Conservation (phyloP, 2,329 filamentous ascomycete genomes). For the Aspergillus awamori region DNA sequence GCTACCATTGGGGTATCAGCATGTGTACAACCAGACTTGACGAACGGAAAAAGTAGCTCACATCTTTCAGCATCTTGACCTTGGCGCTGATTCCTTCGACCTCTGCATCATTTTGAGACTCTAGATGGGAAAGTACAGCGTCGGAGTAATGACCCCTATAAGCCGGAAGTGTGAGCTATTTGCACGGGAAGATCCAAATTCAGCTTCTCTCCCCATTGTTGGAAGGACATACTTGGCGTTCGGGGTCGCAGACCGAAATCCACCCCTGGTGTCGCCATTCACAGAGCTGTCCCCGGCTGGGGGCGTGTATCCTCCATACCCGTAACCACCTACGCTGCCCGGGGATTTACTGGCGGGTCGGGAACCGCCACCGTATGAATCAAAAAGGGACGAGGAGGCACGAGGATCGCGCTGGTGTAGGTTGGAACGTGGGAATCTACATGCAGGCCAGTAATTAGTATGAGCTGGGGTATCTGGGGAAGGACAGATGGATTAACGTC, state of each 20-base stretch:
- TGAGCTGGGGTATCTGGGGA: not conserved
- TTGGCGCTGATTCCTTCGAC: conserved; percentile 90
- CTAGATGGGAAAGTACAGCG: conserved; percentile 86
- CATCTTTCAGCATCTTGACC: conserved; percentile 85
- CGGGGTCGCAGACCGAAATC: conserved; percentile 66
- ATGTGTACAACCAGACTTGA: not conserved
- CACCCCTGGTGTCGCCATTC: conserved; percentile 32
- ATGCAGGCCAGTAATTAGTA: not conserved
- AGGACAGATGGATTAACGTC: not conserved
- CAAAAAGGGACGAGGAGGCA: conserved; percentile 72
- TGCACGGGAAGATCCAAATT: not conserved
- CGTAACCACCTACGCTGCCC: conserved; percentile 57
- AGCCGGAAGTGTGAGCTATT: conserved; percentile 8
- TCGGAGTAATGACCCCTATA: conserved; percentile 86
- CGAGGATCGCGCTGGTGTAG: conserved; percentile 71
- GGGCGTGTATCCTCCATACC: conserved; percentile 37
- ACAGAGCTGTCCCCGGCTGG: conserved; percentile 28
- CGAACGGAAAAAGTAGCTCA: conserved; percentile 50
- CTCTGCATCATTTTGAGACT: conserved; percentile 91
- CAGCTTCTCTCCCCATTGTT: not conserved
- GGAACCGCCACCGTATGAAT: conserved; percentile 67
- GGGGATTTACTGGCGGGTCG: conserved; percentile 44
- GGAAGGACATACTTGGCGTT: conserved; percentile 62
- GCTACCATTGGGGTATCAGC: conserved; percentile 51
- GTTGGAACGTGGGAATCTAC: conserved; percentile 67